Conservation (phyloP, 768 basidiomycete genomes). For the Kwoniella pini region DNA sequence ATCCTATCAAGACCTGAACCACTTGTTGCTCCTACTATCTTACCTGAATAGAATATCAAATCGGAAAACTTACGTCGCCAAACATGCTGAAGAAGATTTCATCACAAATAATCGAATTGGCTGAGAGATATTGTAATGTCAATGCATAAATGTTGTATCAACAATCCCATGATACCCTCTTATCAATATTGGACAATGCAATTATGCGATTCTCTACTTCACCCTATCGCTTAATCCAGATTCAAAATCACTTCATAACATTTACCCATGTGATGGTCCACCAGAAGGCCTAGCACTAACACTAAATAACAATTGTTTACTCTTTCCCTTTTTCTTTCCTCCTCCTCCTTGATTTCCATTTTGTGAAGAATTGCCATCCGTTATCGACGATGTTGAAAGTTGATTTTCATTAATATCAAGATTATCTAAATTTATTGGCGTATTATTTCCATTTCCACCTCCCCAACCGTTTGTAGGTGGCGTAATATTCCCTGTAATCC, state of each 20-base stretch:
- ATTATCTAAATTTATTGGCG: background rate
- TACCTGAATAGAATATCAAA: conserved; percentile 47
- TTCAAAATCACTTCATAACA: too few species aligned
- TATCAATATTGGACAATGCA: too few species aligned
- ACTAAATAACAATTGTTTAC: conserved; percentile 50
- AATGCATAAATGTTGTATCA: too few species aligned
- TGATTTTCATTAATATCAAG: conserved; percentile 1
- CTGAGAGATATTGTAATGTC: too few species aligned
- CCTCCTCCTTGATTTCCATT: conserved; percentile 20
- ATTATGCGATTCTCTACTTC: too few species aligned
- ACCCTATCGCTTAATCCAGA: too few species aligned
- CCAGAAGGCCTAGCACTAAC: conserved; percentile 43
- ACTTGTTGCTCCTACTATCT: conserved; percentile 50
- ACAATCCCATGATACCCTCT: too few species aligned
- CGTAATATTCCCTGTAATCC: conserved; percentile 31
- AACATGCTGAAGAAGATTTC: too few species aligned
- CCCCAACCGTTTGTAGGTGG: conserved; percentile 31
- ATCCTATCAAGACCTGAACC: conserved; percentile 55
- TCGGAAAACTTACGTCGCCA: too few species aligned
- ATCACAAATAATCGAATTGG: background rate
- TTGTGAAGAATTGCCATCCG: background rate
- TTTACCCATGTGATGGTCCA: conserved; percentile 7
- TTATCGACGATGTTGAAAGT: background rate
- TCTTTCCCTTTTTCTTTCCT: conserved; percentile 52
- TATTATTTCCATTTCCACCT: background rate